Percentiles rank a stretch among this genome's conserved stretches.
Conservation (phyloP, 495 filamentous ascomycete species). For the Penicillium riverlandense region DNA sequence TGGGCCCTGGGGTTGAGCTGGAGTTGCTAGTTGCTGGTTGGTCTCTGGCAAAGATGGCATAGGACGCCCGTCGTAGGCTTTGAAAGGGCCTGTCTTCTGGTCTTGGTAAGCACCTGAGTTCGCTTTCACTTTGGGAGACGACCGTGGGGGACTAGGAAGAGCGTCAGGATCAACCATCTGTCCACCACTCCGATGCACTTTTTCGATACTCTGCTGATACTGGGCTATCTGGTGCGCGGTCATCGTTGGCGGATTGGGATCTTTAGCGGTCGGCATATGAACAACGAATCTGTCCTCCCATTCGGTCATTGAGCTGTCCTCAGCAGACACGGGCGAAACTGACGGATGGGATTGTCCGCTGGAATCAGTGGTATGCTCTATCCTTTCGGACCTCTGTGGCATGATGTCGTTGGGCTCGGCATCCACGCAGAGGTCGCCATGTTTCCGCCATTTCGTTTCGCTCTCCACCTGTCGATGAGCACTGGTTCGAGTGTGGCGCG, state of each 20-base stretch:
- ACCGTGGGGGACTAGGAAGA: conserved; percentile 24
- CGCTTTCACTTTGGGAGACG: conserved; percentile 17
- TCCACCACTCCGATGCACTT: conserved; percentile 19
- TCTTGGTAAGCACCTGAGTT: neutral
- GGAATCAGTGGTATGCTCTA: conserved; percentile 19
- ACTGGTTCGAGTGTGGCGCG: conserved; percentile 2
- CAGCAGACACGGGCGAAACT: conserved; percentile 28
- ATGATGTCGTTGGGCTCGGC: conserved; percentile 10
- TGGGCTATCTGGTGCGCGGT: conserved; percentile 31
- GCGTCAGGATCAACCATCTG: conserved; percentile 26
- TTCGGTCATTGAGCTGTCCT: conserved; percentile 24
- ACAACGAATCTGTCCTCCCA: conserved; percentile 43
- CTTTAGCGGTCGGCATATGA: conserved; percentile 39
- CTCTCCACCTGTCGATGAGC: conserved; percentile 3
- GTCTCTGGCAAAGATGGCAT: conserved; percentile 2
- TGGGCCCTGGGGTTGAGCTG: neutral
- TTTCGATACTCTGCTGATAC: conserved; percentile 35
- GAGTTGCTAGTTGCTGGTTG: conserved; percentile 1
- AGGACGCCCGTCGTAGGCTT: conserved; percentile 16
- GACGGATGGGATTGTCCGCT: conserved; percentile 25
- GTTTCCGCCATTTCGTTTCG: conserved; percentile 17
- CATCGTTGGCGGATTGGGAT: conserved; percentile 37
- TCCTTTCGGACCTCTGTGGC: conserved; percentile 10
- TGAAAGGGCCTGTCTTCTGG: conserved; percentile 7
- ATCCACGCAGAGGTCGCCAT: conserved; percentile 18